phyloP scores from a whole-genome alignment of 768 basidiomycete genomes.

The Lactarius indigo region DNA sequence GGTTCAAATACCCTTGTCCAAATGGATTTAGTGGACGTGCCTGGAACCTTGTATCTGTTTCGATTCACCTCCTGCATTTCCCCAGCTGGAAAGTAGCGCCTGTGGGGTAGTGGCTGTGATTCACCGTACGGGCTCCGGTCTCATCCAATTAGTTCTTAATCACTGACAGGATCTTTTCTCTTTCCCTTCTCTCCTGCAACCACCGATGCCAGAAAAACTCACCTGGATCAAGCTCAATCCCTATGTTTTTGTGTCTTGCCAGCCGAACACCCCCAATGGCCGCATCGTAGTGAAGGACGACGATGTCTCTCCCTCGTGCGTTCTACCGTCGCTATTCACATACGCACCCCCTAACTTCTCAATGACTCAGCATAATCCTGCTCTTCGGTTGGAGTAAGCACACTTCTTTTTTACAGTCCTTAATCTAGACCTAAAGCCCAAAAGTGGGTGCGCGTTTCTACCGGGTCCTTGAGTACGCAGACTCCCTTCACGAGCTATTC shows the following conservation, averaged over 20 bases:
- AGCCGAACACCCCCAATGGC: constrained; percentile 5
- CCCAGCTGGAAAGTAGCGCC: constrained; percentile 4
- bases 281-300: constrained; percentile 10
- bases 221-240: constrained; percentile 21
- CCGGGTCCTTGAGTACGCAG: constrained; percentile 13
- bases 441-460: constrained; percentile 24
- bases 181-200: background rate
- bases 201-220: constrained; percentile 14
- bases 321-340: background rate
- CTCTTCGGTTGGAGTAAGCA: constrained; percentile 27
- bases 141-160: background rate
- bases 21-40: background rate
- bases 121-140: background rate
- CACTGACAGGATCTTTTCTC: background rate
- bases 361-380: constrained; percentile 20
- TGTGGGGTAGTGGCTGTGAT: background rate
- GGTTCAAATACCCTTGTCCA: background rate
- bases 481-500: constrained; percentile 14
- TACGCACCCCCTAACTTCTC: background rate
- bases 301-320: constrained; percentile 23
- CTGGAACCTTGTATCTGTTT: background rate
- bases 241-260: constrained; percentile 22
- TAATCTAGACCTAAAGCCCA: background rate
- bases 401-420: background rate
- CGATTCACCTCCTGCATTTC: background rate